A percentile compares a stretch with the other conserved stretches of the same genome.
Evolutionary conservation across 768 basidiomycete species (phyloP).

Genomic region (Trametes coccinea): DNA sequence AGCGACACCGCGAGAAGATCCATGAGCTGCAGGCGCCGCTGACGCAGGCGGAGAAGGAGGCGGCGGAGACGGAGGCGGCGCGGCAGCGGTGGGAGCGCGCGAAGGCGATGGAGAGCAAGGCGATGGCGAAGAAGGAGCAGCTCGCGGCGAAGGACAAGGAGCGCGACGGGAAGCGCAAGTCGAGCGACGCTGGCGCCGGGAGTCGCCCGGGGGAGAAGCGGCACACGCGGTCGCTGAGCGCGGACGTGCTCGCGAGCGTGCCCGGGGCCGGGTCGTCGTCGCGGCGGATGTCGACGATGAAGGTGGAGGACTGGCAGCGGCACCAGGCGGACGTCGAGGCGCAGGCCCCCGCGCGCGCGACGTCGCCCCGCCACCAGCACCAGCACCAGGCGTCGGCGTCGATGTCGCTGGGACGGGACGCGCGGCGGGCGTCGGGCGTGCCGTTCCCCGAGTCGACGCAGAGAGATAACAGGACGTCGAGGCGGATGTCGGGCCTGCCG

Average conservation of each 20-base stretch:
- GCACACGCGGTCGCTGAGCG: slow-evolving; percentile 53
- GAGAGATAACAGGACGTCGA: slow-evolving; percentile 24
- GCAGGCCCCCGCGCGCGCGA: slow-evolving; percentile 8
- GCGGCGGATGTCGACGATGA: slow-evolving; percentile 69
- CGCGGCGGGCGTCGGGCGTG: slow-evolving; percentile 43
- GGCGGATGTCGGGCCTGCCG: slow-evolving; percentile 34
- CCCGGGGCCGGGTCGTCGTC: slow-evolving; percentile 43
- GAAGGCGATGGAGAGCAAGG: slow-evolving; percentile 71
- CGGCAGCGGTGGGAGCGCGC: slow-evolving; percentile 82
- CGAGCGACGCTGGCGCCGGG: slow-evolving; percentile 12
- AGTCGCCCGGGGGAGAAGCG: slow-evolving; percentile 7
- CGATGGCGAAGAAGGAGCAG: slow-evolving; percentile 62
- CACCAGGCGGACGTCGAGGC: slow-evolving; percentile 50
- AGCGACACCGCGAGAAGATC: slow-evolving; percentile 84
- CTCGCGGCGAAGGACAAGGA: slow-evolving; percentile 61
- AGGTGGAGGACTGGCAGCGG: slow-evolving; percentile 85
- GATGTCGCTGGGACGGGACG: slow-evolving; percentile 23
- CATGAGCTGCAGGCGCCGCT: slow-evolving; percentile 80
- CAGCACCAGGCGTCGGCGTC: slow-evolving; percentile 38
- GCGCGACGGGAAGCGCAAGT: slow-evolving; percentile 40
- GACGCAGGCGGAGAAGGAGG: slow-evolving; percentile 76
- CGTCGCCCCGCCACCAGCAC: slow-evolving; percentile 14
- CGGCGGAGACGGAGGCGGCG: slow-evolving; percentile 73
- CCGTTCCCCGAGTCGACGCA: slow-evolving; percentile 55
- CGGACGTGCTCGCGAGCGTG: slow-evolving; percentile 54